A percentile compares a stretch with the other conserved stretches of the same genome.
These are phyloP conservation scores for Penicillium polonicum DNA, from an alignment of 2,329 filamentous ascomycete species.

Conservation along the genomic window DNA sequence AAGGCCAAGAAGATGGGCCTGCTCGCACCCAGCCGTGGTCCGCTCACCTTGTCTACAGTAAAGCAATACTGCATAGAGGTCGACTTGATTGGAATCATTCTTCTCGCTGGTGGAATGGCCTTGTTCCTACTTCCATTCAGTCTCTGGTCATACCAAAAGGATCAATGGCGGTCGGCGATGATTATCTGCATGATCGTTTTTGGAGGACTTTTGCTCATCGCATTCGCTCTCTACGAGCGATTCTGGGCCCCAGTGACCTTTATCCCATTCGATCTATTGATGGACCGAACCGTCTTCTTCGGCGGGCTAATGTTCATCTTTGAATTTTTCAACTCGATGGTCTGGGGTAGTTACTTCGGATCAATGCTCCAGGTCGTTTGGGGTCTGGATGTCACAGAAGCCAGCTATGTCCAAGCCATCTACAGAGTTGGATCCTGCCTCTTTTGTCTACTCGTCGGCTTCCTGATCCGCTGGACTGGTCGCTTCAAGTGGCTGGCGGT, in stretches of 20 bases:
- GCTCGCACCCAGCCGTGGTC: constrained; percentile 45
- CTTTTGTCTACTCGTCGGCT: constrained; percentile 16
- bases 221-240: constrained; percentile 19
- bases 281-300: constrained; percentile 20
- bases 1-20: constrained; percentile 59
- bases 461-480: constrained; percentile 16
- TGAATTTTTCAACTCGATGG: constrained; percentile 15
- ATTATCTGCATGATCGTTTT: constrained; percentile 26
- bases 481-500: constrained; percentile 19
- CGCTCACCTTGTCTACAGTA: constrained; percentile 50
- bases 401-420: constrained; percentile 22
- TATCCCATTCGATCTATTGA: constrained; percentile 19
- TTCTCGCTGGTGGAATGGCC: constrained; percentile 29
- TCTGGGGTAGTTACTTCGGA: constrained; percentile 19
- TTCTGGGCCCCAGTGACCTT: constrained; percentile 22
- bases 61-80: constrained; percentile 60
- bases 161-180: constrained; percentile 22
- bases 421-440: constrained; percentile 21
- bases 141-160: constrained; percentile 17
- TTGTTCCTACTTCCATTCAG: constrained; percentile 31
- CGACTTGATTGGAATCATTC: constrained; percentile 46
- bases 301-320: constrained; percentile 5
- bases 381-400: constrained; percentile 12
- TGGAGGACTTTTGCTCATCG: constrained; percentile 13
- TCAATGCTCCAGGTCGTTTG: constrained; percentile 19